Evolutionary conservation across 768 basidiomycete species (phyloP).

Genomic region (Hygrocybe coccinea): DNA sequence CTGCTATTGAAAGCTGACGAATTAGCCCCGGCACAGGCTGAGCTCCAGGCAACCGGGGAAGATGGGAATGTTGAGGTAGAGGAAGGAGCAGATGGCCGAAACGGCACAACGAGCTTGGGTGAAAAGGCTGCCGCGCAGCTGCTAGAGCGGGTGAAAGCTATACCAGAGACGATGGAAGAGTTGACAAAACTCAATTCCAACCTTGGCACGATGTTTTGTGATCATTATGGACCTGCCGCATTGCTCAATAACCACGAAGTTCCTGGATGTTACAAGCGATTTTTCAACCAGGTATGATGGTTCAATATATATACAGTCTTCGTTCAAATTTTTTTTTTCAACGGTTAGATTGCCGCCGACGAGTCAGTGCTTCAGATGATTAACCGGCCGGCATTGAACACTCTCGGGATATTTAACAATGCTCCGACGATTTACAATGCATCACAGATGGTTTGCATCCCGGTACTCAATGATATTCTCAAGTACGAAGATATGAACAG

Average conservation of each 20-base stretch:
- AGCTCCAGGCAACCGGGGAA: no score
- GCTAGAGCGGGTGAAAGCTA: background rate
- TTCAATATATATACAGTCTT: background rate
- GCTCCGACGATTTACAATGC: conserved; percentile 1
- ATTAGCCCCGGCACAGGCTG: no score
- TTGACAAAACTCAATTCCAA: background rate
- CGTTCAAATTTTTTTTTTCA: background rate
- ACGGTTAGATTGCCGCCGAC: conserved; percentile 17
- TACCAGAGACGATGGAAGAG: background rate
- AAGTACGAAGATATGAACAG: conserved; percentile 4
- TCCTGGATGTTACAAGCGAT: conserved; percentile 3
- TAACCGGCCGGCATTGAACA: conserved; percentile 10
- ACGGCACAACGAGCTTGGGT: no score
- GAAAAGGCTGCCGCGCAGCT: background rate
- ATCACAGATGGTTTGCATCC: conserved; percentile 10
- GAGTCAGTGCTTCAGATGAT: conserved; percentile 21
- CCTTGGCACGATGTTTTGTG: conserved; percentile 3
- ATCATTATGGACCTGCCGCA: conserved; percentile 6
- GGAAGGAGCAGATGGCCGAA: no score
- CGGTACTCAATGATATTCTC: conserved; percentile 13
- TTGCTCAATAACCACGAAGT: background rate
- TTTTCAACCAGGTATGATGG: conserved; percentile 11
- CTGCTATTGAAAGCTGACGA: no score
- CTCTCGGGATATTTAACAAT: conserved; percentile 7
- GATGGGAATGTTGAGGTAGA: no score